Evolutionary conservation across 2,329 filamentous ascomycete species (phyloP).

Genomic region (Cyphellophora europaea): DNA sequence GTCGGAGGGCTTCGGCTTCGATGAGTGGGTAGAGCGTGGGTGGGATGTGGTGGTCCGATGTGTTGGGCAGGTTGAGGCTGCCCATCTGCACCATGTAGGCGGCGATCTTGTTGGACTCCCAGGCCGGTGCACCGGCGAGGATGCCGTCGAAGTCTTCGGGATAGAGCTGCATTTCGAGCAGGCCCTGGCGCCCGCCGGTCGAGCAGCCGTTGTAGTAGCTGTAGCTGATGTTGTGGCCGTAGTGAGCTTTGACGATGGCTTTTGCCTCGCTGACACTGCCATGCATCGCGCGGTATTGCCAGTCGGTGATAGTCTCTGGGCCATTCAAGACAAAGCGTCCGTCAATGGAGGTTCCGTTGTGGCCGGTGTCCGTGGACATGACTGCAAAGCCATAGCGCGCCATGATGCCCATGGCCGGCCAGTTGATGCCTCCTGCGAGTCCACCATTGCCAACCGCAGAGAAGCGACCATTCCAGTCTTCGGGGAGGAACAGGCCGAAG

Average conservation of each 20-base stretch:
- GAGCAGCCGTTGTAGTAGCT: constrained; percentile 51
- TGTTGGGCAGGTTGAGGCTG: background rate
- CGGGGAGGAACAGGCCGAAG: too few relatives aligned
- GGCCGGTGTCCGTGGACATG: constrained; percentile 16
- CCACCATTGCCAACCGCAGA: constrained; percentile 32
- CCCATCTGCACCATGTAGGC: background rate
- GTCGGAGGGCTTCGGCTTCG: constrained; percentile 23
- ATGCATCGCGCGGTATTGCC: background rate
- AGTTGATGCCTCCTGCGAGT: constrained; percentile 6
- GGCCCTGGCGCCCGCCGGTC: constrained; percentile 49
- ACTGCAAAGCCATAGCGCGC: constrained; percentile 12
- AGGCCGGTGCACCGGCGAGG: constrained; percentile 15
- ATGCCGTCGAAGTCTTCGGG: constrained; percentile 21
- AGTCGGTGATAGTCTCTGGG: background rate
- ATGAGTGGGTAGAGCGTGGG: constrained; percentile 20
- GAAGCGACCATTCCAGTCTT: constrained; percentile 31
- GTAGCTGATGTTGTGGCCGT: constrained; percentile 1
- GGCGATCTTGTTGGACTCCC: background rate
- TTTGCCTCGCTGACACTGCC: constrained; percentile 17
- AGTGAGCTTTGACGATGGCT: constrained; percentile 7
- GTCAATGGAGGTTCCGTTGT: background rate
- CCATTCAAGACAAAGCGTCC: background rate
- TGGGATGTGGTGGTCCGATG: background rate
- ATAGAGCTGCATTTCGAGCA: constrained; percentile 32
- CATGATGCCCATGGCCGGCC: constrained; percentile 8